A percentile compares a stretch with the other conserved stretches of the same genome.
These are phyloP conservation scores for Lachancea quebecensis DNA, from an alignment of 805 yeast species.

Conservation along the genomic window DNA sequence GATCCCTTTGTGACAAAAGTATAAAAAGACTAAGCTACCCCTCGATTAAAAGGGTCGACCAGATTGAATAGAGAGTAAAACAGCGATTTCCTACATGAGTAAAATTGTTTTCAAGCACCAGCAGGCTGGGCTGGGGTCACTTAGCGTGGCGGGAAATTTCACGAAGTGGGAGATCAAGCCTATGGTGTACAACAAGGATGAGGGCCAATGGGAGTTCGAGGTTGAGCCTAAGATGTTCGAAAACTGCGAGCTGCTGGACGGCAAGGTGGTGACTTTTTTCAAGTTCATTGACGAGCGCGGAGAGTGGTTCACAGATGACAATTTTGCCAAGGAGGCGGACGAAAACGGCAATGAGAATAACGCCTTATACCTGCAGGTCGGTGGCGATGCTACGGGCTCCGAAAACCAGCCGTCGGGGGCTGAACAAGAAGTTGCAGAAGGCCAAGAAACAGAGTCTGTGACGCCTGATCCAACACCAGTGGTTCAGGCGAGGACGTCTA, in stretches of 20 bases:
- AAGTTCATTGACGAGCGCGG: slow-evolving; percentile 26
- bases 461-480: slow-evolving; percentile 28
- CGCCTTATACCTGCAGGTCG: slow-evolving; percentile 19
- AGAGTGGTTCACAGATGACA: slow-evolving; percentile 28
- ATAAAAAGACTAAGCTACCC: background rate
- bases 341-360: slow-evolving; percentile 35
- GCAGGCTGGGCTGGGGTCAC: slow-evolving; percentile 9
- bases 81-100: background rate
- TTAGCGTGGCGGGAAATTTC: slow-evolving; percentile 36
- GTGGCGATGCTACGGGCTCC: background rate
- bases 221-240: slow-evolving; percentile 19
- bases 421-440: background rate
- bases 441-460: slow-evolving; percentile 18
- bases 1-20: slow-evolving; percentile 6
- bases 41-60: background rate
- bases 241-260: slow-evolving; percentile 16
- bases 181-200: slow-evolving; percentile 13
- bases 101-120: slow-evolving; percentile 7
- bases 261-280: slow-evolving; percentile 16
- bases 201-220: slow-evolving; percentile 23
- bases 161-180: slow-evolving; percentile 28
- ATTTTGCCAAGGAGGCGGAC: slow-evolving; percentile 30
- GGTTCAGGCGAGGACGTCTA: background rate
- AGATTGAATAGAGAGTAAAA: too few species aligned
- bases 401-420: slow-evolving; percentile 1